Conservation (phyloP, 768 basidiomycete genomes). For the Macrolepiota dolichaula region DNA sequence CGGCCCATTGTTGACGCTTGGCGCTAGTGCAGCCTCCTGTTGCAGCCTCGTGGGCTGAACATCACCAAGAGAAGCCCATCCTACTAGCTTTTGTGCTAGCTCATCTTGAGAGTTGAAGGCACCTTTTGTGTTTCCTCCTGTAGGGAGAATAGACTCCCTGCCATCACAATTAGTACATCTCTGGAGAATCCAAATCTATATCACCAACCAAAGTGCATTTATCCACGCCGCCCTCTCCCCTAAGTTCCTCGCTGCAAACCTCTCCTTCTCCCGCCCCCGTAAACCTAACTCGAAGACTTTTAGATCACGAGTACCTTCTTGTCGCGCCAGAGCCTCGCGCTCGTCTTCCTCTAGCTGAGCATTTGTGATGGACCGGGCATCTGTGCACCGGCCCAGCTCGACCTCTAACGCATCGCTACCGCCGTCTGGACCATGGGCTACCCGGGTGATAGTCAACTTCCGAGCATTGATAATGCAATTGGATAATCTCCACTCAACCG, state of each 20-base stretch:
- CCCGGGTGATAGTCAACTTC: constrained; percentile 14
- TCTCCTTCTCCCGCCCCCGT: constrained; percentile 46
- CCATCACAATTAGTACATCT: no score
- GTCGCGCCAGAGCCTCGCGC: constrained; percentile 33
- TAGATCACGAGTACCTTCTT: constrained; percentile 32
- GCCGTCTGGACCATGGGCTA: neutral
- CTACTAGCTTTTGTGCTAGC: no score
- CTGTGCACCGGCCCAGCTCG: constrained; percentile 43
- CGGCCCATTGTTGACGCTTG: no score
- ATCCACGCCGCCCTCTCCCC: constrained; percentile 72
- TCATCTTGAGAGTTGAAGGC: neutral
- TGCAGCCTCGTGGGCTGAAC: no score
- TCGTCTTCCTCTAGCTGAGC: constrained; percentile 43
- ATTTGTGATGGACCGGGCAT: constrained; percentile 39
- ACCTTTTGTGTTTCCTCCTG: neutral
- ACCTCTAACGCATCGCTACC: constrained; percentile 42
- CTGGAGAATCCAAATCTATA: no score
- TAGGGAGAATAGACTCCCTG: no score
- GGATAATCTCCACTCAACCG: constrained; percentile 6
- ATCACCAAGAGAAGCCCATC: no score
- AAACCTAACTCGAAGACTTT: constrained; percentile 68
- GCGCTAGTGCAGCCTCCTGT: no score
- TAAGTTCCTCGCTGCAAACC: constrained; percentile 59
- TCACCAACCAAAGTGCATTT: constrained; percentile 62
- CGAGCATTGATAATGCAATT: constrained; percentile 12